These are phyloP conservation scores for Linnemannia elongata DNA, from an alignment of 192 early-diverging fungal genomes.

Conservation along the genomic window DNA sequence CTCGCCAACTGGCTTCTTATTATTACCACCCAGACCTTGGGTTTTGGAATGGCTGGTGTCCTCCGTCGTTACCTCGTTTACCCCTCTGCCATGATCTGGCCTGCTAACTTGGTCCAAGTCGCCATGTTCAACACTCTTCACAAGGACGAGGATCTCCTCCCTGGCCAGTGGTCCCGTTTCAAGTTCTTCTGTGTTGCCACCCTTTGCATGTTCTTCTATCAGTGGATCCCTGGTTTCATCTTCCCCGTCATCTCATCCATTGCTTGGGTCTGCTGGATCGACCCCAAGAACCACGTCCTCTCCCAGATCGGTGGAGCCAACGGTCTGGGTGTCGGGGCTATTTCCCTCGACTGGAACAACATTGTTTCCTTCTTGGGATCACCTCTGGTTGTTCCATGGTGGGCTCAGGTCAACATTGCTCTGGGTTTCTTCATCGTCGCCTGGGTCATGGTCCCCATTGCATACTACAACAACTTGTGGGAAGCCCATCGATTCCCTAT, in stretches of 20 bases:
- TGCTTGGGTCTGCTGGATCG: slow-evolving; percentile 21
- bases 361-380: slow-evolving; percentile 39
- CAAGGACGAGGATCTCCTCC: slow-evolving; percentile 29
- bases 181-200: slow-evolving; percentile 53
- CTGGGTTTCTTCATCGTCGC: slow-evolving; percentile 67
- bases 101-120: slow-evolving; percentile 71
- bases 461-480: slow-evolving; percentile 72
- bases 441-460: slow-evolving; percentile 75
- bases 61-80: slow-evolving; percentile 83
- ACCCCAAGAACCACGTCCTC: background rate
- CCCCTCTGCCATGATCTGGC: slow-evolving; percentile 89
- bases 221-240: slow-evolving; percentile 57
- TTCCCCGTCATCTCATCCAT: slow-evolving; percentile 33
- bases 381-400: slow-evolving; percentile 52
- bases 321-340: slow-evolving; percentile 74
- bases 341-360: slow-evolving; percentile 76
- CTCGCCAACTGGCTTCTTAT: slow-evolving; percentile 62
- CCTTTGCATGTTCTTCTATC: slow-evolving; percentile 55
- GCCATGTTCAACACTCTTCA: slow-evolving; percentile 58
- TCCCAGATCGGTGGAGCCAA: slow-evolving; percentile 60
- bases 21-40: slow-evolving; percentile 68
- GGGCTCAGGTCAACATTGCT: slow-evolving; percentile 72
- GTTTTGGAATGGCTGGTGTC: slow-evolving; percentile 78
- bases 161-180: slow-evolving; percentile 29
- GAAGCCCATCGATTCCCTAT: slow-evolving; percentile 54